A percentile compares a stretch with the other conserved stretches of the same genome.
phyloP scores from a whole-genome alignment of 495 filamentous ascomycete genomes.

The Aspergillus hancockii region DNA sequence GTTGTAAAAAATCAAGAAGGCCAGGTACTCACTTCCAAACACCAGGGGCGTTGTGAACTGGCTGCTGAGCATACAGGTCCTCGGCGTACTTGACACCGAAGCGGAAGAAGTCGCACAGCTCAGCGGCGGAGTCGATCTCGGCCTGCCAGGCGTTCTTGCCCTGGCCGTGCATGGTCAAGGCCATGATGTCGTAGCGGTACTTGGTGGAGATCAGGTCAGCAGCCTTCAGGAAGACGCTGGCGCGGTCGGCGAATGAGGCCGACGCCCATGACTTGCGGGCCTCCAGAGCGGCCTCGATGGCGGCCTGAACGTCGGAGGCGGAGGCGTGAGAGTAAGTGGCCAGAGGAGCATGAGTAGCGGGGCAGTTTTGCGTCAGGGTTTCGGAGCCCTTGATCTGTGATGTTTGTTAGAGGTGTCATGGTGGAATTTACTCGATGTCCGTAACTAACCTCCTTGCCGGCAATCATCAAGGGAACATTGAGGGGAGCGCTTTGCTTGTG shows the following conservation, averaged over 20 bases:
- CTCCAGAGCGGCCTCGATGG: conserved; percentile 77
- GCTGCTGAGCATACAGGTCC: conserved; percentile 83
- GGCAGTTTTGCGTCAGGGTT: conserved; percentile 64
- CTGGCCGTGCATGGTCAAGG: conserved; percentile 89
- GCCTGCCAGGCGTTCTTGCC: conserved; percentile 97
- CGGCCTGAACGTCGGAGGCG: conserved; percentile 66
- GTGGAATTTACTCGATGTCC: background rate
- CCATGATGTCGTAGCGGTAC: conserved; percentile 92
- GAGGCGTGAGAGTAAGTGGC: conserved; percentile 79
- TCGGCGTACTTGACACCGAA: conserved; percentile 87
- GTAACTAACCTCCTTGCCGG: conserved; percentile 68
- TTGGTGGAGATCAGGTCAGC: conserved; percentile 85
- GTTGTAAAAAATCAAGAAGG: background rate
- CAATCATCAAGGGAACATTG: conserved; percentile 76
- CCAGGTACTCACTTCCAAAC: conserved; percentile 66
- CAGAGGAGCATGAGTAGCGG: conserved; percentile 71
- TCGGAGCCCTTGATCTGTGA: conserved; percentile 38
- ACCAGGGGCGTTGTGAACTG: conserved; percentile 70
- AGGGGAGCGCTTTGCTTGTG: conserved; percentile 61
- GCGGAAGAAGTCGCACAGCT: conserved; percentile 86
- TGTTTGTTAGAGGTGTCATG: background rate
- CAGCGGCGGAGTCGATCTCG: conserved; percentile 92
- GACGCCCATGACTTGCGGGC: conserved; percentile 82
- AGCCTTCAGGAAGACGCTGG: conserved; percentile 92
- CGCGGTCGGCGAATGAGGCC: conserved; percentile 82